Conservation (phyloP, 108 stramenopile species). For the Stephanodiscus triporus region DNA sequence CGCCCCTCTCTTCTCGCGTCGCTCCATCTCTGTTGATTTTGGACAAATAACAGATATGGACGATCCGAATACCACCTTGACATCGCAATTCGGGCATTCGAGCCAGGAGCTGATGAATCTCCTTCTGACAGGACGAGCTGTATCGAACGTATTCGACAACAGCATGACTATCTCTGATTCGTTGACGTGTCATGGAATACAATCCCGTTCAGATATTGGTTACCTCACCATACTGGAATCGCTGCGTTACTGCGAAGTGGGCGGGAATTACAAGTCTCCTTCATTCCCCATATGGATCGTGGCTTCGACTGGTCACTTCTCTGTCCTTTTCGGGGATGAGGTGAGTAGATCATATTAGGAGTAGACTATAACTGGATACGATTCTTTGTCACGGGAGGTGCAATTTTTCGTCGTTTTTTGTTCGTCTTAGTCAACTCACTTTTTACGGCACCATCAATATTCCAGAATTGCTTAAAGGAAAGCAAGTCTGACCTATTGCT, state of each 20-base stretch:
- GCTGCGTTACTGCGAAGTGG: slow-evolving; percentile 78
- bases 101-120: slow-evolving; percentile 91
- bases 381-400: neutral
- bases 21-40: slow-evolving; percentile 3
- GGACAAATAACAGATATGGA: slow-evolving; percentile 84
- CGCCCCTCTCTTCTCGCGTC: neutral
- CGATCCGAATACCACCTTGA: slow-evolving; percentile 63
- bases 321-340: slow-evolving; percentile 81
- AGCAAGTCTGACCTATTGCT: slow-evolving; percentile 67
- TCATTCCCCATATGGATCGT: slow-evolving; percentile 85
- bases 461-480: slow-evolving; percentile 54
- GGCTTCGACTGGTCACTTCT: slow-evolving; percentile 82
- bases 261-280: slow-evolving; percentile 83
- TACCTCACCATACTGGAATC: slow-evolving; percentile 86
- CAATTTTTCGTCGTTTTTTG: neutral
- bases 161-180: slow-evolving; percentile 61
- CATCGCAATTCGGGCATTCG: slow-evolving; percentile 87
- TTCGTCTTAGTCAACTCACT: neutral
- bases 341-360: neutral
- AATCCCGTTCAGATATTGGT: slow-evolving; percentile 69
- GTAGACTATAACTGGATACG: neutral
- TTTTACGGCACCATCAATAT: neutral
- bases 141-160: slow-evolving; percentile 89
- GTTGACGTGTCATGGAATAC: slow-evolving; percentile 81
- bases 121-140: slow-evolving; percentile 78